These are phyloP conservation scores for Tilletia horrida DNA, from an alignment of 1,284 basidiomycete genomes.

Conservation along the genomic window DNA sequence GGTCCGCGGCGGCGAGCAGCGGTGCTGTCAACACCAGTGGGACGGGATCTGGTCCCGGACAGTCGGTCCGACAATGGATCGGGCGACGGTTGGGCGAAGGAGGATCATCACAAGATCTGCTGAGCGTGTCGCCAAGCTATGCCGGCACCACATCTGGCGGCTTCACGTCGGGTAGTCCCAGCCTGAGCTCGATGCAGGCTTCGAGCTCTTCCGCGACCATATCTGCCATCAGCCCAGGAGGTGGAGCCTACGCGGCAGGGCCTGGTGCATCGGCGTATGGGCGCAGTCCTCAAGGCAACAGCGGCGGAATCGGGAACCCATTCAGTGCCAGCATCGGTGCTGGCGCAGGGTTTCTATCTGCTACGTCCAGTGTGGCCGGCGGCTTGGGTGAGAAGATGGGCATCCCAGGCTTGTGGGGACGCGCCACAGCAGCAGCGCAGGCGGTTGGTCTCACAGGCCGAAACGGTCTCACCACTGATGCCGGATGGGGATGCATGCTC, in stretches of 20 bases:
- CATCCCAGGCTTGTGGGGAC: constrained; percentile 41
- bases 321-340: neutral
- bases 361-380: constrained; percentile 5
- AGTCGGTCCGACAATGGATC: constrained; percentile 16
- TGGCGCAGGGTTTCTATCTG: neutral
- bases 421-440: constrained; percentile 45
- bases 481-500: constrained; percentile 98
- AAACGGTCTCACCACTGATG: constrained; percentile 81
- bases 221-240: neutral
- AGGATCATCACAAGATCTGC: constrained; percentile 1
- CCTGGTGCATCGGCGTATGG: neutral
- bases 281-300: no score
- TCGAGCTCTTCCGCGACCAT: constrained; percentile 18
- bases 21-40: neutral
- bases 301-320: no score
- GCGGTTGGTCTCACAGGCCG: constrained; percentile 32
- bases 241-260: neutral
- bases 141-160: constrained; percentile 13
- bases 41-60: neutral
- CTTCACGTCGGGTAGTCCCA: constrained; percentile 25
- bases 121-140: constrained; percentile 10
- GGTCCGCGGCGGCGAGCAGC: neutral
- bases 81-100: constrained; percentile 9
- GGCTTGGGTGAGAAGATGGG: constrained; percentile 47
- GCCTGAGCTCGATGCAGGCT: constrained; percentile 23